Base-by-base conservation (phyloP, 768 basidiomycete genomes). In the Auricularia auricula-judae region DNA sequence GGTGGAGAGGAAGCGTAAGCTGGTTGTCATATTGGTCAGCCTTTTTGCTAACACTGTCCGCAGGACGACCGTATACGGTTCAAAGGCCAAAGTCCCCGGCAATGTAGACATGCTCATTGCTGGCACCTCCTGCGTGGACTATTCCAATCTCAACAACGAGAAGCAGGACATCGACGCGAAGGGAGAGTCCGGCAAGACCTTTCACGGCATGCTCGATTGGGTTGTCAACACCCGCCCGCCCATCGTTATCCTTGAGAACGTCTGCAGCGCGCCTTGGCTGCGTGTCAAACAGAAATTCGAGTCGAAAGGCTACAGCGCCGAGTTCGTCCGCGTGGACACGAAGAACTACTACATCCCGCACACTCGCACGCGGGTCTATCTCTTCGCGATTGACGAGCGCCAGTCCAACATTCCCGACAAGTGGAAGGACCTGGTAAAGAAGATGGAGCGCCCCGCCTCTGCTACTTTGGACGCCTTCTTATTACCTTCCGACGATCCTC, bases 51-150 rank as follows among this genome's bases (percentile, higher is more conserved):
- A 33, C 63, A 36, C 60, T 16, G 11, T 39, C 8, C 29, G 39
- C 63, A 96, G 94, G 23, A 86, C 91, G 64, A 98, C 94, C 0
- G 95, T 94, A 0, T 98, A 98, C 72, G 95, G 95, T 3, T 84
- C 92, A 12, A 76, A 89, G 42, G 91, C 84, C 3, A 79, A 84
- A 36, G 93, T 98, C 3, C 95, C 95, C 0, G 93, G 92, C 12
- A 86, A 95, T 67, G 91, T 92, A 35, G 94, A 97, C 73, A 78
- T 97, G 63, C 81, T 96, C 35, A 83, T 98, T 65, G 95, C 95
- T 2, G 95, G 95, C 36, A 98, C 95, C 1, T 96, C 93, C 23
- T 98, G 95, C 67, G 94, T 97, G 67, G 95, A 97, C 72, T 97
- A 96, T 69, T 97, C 95, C n/a, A 92, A 88, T 70, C 82, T 98